These are phyloP conservation scores for Backusella circina DNA, from an alignment of 192 early-diverging fungal species.

Conservation along the genomic window DNA sequence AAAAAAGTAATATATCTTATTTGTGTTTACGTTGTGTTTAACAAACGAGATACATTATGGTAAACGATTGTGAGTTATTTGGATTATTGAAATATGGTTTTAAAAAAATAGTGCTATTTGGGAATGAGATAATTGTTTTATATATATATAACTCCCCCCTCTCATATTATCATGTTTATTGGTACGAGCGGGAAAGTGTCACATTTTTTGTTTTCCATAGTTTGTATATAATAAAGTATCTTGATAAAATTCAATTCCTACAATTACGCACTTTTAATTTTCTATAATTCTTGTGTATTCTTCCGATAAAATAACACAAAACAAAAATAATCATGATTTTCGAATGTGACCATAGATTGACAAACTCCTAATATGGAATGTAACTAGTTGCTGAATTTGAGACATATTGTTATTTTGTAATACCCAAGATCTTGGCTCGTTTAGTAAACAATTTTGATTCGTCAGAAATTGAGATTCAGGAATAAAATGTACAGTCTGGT, in stretches of 20 bases:
- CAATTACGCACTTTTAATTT: background rate
- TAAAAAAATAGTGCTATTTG: background rate
- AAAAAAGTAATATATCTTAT: background rate
- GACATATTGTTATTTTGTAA: background rate
- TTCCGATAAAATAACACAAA: background rate
- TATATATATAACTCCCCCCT: background rate
- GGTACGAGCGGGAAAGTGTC: background rate
- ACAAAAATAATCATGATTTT: background rate
- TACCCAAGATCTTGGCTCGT: background rate
- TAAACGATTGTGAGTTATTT: background rate
- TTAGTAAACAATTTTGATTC: background rate
- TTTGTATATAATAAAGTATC: background rate
- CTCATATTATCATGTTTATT: background rate
- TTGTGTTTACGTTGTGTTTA: background rate
- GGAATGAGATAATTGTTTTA: background rate
- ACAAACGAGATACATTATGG: background rate
- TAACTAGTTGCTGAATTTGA: slow-evolving; percentile 1
- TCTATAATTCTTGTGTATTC: background rate
- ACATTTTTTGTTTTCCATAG: background rate
- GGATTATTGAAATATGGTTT: background rate
- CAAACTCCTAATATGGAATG: background rate
- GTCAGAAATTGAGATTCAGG: background rate
- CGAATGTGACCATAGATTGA: background rate
- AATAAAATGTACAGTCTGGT: background rate
- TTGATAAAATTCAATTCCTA: background rate